These are phyloP conservation scores for Auriculariales sp. DNA, from an alignment of 768 basidiomycete species.

Conservation along the genomic window DNA sequence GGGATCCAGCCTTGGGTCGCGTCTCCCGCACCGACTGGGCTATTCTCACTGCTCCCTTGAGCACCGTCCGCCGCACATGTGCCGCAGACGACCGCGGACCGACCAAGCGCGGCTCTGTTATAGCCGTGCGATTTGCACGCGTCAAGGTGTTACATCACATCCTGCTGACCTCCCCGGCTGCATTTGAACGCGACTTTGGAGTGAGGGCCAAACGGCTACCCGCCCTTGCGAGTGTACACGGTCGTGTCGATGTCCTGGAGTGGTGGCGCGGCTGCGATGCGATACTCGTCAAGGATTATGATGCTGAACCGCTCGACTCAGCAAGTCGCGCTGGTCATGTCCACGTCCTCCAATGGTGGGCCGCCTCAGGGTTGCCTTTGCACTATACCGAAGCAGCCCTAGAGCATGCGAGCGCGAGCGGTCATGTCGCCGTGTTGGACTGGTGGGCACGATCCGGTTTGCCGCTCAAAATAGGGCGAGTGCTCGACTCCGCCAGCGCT, in stretches of 20 bases:
- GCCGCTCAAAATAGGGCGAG: slow-evolving; percentile 67
- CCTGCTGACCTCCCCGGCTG: slow-evolving; percentile 43
- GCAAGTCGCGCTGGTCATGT: slow-evolving; percentile 70
- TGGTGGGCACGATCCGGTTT: slow-evolving; percentile 62
- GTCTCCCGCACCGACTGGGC: slow-evolving; percentile 58
- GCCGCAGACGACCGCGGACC: slow-evolving; percentile 43
- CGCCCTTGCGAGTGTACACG: slow-evolving; percentile 62
- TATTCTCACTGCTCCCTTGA: slow-evolving; percentile 50
- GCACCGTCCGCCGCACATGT: slow-evolving; percentile 38
- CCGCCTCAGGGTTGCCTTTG: slow-evolving; percentile 43
- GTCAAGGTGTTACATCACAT: slow-evolving; percentile 64
- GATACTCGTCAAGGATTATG: slow-evolving; percentile 30
- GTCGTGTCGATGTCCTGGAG: slow-evolving; percentile 52
- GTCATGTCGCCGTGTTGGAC: slow-evolving; percentile 58
- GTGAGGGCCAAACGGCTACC: slow-evolving; percentile 51
- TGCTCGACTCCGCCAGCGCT: slow-evolving; percentile 74
- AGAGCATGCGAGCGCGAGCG: slow-evolving; percentile 65
- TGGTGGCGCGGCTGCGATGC: slow-evolving; percentile 69
- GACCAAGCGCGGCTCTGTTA: slow-evolving; percentile 52
- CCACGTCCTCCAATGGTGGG: slow-evolving; percentile 71
- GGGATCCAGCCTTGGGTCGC: slow-evolving; percentile 29
- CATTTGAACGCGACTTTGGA: slow-evolving; percentile 47
- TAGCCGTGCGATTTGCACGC: slow-evolving; percentile 60
- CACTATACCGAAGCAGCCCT: slow-evolving; percentile 72
- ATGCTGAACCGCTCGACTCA: slow-evolving; percentile 59